Percentiles rank a stretch among this genome's conserved stretches.
Conservation (phyloP, 768 basidiomycete species). For the Mycena latifolia region DNA sequence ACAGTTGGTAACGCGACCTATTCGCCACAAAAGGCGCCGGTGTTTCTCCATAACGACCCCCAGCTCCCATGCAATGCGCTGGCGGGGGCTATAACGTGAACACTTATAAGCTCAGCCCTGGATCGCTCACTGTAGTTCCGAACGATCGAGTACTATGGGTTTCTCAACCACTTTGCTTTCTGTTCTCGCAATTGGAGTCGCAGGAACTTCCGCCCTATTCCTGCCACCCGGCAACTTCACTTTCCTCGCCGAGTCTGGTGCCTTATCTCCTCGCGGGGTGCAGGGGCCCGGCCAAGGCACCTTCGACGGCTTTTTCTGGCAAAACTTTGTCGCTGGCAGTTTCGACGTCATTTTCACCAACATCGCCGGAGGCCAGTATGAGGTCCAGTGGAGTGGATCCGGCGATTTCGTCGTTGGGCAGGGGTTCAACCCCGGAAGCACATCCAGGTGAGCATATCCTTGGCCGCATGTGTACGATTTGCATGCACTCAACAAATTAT, state of each 20-base stretch:
- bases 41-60: slow-evolving; percentile 14
- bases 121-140: neutral
- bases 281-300: slow-evolving; percentile 26
- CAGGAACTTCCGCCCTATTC: slow-evolving; percentile 23
- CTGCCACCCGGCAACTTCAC: slow-evolving; percentile 9
- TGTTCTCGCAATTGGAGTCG: slow-evolving; percentile 13
- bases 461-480: neutral
- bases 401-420: slow-evolving; percentile 36
- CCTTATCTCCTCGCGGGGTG: slow-evolving; percentile 26
- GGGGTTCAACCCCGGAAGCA: slow-evolving; percentile 30
- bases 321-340: slow-evolving; percentile 16
- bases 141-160: slow-evolving; percentile 13
- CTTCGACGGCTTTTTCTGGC: slow-evolving; percentile 32
- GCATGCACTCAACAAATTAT: neutral
- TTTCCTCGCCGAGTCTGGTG: slow-evolving; percentile 9
- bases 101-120: slow-evolving; percentile 13
- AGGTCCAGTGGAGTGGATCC: slow-evolving; percentile 28
- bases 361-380: slow-evolving; percentile 31
- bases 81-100: slow-evolving; percentile 1
- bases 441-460: slow-evolving; percentile 15
- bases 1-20: neutral
- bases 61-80: slow-evolving; percentile 9
- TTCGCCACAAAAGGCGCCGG: slow-evolving; percentile 4
- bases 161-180: slow-evolving; percentile 26
- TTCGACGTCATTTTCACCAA: slow-evolving; percentile 27